These are phyloP conservation scores for Wickerhamiella qilinensis DNA, from an alignment of 805 yeast species.

Conservation along the genomic window DNA sequence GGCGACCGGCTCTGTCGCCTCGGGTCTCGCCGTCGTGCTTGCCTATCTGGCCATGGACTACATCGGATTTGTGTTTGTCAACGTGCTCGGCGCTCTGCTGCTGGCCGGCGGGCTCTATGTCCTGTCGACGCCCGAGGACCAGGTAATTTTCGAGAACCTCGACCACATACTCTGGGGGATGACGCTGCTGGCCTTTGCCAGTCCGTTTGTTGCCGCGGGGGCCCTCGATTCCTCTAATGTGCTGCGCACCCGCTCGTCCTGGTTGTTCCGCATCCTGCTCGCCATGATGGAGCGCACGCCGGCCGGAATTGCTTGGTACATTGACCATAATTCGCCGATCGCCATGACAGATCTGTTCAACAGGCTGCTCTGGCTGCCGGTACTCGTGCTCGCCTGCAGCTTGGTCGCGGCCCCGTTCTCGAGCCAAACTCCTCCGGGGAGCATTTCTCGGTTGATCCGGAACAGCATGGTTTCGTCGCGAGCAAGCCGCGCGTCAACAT, in stretches of 20 bases:
- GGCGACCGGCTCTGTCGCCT: conserved; percentile 5
- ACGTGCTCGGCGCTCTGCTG: conserved; percentile 8
- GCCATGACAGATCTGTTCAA: conserved; percentile 1
- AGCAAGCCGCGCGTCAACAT: no score
- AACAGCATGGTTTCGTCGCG: no score
- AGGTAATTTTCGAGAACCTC: conserved; percentile 5
- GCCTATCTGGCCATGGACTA: conserved; percentile 9
- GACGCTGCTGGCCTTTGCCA: conserved; percentile 9
- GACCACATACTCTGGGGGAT: conserved; percentile 11
- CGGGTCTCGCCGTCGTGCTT: conserved; percentile 8
- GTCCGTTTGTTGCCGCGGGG: conserved; percentile 9
- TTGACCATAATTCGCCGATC: conserved; percentile 1
- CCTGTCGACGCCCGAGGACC: conserved; percentile 6
- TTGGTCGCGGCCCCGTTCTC: conserved; percentile 2
- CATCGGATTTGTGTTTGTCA: conserved; percentile 11
- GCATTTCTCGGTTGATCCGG: conserved; percentile 3
- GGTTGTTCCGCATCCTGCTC: conserved; percentile 1
- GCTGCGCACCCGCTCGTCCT: conserved; percentile 1
- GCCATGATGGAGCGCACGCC: conserved; percentile 5
- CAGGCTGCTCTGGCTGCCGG: conserved; percentile 3
- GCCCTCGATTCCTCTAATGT: conserved; percentile 4
- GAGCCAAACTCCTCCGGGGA: conserved; percentile 4
- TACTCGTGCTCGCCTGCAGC: background rate
- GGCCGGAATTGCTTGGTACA: conserved; percentile 2
- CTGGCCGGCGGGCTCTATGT: conserved; percentile 13